Evolutionary conservation across 1,284 basidiomycete species (phyloP).

Genomic region (Rhizoctonia solani): DNA sequence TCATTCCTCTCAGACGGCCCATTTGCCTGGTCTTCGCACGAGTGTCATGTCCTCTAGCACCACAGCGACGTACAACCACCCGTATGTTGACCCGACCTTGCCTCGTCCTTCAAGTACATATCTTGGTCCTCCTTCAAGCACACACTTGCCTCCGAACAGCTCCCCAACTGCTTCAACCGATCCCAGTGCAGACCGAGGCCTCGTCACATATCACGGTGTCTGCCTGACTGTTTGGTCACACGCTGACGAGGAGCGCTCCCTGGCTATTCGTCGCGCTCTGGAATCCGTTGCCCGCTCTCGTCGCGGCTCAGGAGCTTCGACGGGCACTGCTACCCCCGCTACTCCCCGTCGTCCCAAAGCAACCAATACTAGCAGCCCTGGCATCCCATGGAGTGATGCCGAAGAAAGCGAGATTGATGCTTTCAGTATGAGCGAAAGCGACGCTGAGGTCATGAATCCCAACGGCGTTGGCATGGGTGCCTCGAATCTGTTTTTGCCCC

Average conservation of each 20-base stretch:
- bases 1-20: conserved; percentile 61
- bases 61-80: conserved; percentile 38
- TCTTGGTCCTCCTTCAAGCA: conserved; percentile 66
- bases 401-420: conserved; percentile 71
- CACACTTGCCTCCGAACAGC: conserved; percentile 36
- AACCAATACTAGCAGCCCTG: conserved; percentile 67
- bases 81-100: conserved; percentile 35
- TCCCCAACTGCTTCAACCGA: conserved; percentile 36
- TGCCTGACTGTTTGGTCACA: conserved; percentile 93
- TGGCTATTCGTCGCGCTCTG: conserved; percentile 77
- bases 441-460: conserved; percentile 77
- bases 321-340: conserved; percentile 19
- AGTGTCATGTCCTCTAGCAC: conserved; percentile 40
- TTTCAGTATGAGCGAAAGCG: conserved; percentile 75
- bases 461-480: conserved; percentile 78
- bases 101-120: conserved; percentile 74
- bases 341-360: conserved; percentile 25
- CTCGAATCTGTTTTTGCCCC: conserved; percentile 81
- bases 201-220: conserved; percentile 81
- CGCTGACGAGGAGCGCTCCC: conserved; percentile 82
- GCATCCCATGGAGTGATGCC: conserved; percentile 46
- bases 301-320: conserved; percentile 32
- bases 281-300: conserved; percentile 51
- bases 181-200: conserved; percentile 38
- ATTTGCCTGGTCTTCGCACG: conserved; percentile 35